Evolutionary conservation across 169 alveolate species (phyloP).

Genomic region (Plasmodium inui): DNA sequence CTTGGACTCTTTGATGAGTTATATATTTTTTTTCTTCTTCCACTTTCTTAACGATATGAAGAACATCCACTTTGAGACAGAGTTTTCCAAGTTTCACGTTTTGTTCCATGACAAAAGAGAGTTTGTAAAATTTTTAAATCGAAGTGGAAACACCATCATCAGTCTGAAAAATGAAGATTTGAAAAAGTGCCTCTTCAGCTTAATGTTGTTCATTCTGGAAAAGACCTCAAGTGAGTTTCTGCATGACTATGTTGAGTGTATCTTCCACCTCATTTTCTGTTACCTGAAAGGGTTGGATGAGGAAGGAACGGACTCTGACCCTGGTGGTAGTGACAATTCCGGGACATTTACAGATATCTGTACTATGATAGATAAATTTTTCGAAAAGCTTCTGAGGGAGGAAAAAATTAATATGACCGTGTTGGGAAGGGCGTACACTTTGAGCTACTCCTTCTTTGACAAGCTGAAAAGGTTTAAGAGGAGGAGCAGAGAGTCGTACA

Average conservation of each 20-base stretch:
- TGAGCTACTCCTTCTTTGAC: constrained; percentile 36
- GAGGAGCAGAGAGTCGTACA: constrained; percentile 31
- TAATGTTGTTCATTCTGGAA: constrained; percentile 13
- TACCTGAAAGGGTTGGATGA: constrained; percentile 9
- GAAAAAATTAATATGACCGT: constrained; percentile 9
- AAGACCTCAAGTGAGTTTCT: constrained; percentile 5
- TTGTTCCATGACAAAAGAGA: constrained; percentile 28
- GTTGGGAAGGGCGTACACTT: constrained; percentile 25
- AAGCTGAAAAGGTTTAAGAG: constrained; percentile 31
- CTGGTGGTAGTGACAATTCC: not conserved
- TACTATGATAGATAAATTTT: constrained; percentile 44
- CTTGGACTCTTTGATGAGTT: constrained; percentile 1
- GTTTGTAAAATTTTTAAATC: constrained; percentile 7
- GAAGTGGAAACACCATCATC: constrained; percentile 6
- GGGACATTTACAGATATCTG: not conserved
- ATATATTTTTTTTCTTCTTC: constrained; percentile 40
- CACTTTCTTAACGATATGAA: not conserved
- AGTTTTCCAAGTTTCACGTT: constrained; percentile 2
- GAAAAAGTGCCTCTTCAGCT: not conserved
- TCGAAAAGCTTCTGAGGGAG: not conserved
- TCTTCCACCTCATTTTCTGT: constrained; percentile 34
- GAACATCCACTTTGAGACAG: constrained; percentile 9
- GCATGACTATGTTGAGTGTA: constrained; percentile 25
- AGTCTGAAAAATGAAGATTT: constrained; percentile 38
- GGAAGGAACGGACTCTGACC: not conserved